Evolutionary conservation across 345 rosid genomes (phyloP).

Genomic region (Chamaenerion angustifolium): DNA sequence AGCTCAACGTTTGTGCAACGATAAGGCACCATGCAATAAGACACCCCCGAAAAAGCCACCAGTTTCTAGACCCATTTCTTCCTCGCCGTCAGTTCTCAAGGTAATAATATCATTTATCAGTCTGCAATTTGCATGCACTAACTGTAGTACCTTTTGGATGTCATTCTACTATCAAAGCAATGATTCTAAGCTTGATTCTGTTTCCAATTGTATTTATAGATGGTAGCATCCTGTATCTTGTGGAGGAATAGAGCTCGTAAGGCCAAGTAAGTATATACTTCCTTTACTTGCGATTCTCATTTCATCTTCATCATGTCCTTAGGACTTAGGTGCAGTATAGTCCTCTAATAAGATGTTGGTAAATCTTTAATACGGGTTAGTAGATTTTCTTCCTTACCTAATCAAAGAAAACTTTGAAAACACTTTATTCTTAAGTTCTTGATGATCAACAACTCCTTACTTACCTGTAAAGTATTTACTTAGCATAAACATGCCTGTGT

Average conservation of each 20-base stretch:
- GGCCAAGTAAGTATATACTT: constrained; percentile 58
- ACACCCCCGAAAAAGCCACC: constrained; percentile 37
- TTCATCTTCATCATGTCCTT: too few species aligned
- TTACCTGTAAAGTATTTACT: background rate
- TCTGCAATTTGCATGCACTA: background rate
- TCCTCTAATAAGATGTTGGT: too few species aligned
- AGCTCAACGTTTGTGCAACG: constrained; percentile 82
- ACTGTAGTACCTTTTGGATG: too few species aligned
- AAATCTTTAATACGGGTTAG: too few species aligned
- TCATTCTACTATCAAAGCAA: too few species aligned
- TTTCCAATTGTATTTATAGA: constrained; percentile 31
- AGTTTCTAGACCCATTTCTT: constrained; percentile 18
- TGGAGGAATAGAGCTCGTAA: constrained; percentile 77
- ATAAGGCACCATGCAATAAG: constrained; percentile 43
- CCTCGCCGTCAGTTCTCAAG: constrained; percentile 60
- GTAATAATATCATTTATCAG: constrained; percentile 18
- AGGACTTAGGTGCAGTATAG: too few species aligned
- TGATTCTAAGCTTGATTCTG: background rate
- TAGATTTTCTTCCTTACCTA: too few species aligned
- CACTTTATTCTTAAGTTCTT: too few species aligned
- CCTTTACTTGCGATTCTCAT: background rate
- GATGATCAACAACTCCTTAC: background rate
- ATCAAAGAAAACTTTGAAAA: too few species aligned
- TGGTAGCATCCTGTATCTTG: constrained; percentile 57
- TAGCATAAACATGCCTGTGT: too few species aligned